phyloP scores from a whole-genome alignment of 495 filamentous ascomycete species.

The Lichenothelia convexa region DNA sequence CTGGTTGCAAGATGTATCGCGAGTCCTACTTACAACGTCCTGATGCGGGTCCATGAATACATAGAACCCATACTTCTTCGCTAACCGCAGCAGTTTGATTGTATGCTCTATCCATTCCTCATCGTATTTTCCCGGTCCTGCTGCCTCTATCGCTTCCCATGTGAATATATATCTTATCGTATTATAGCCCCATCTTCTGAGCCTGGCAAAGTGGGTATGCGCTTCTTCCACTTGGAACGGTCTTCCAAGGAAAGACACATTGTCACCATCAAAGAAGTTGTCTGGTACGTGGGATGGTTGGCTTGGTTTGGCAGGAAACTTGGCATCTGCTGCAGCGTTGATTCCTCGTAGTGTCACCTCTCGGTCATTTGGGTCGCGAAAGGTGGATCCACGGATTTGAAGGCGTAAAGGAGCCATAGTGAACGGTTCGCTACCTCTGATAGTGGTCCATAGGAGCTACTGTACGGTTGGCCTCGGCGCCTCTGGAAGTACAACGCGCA shows the following conservation, averaged over 20 bases:
- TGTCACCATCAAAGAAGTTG: conserved; percentile 82
- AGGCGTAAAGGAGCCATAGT: conserved; percentile 30
- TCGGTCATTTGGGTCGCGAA: conserved; percentile 50
- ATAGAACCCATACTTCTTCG: conserved; percentile 82
- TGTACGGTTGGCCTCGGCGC: too few relatives aligned
- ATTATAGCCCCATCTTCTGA: conserved; percentile 85
- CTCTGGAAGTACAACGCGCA: too few relatives aligned
- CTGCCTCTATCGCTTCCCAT: conserved; percentile 96
- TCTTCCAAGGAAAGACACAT: conserved; percentile 71
- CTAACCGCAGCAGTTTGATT: conserved; percentile 61
- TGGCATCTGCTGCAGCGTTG: conserved; percentile 50
- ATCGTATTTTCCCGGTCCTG: conserved; percentile 85
- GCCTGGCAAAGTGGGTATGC: conserved; percentile 66
- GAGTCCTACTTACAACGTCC: conserved; percentile 53
- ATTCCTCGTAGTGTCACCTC: conserved; percentile 53
- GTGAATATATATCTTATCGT: conserved; percentile 92
- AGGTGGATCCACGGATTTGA: conserved; percentile 63
- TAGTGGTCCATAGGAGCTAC: too few relatives aligned
- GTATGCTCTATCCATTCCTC: conserved; percentile 87
- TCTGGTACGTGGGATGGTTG: conserved; percentile 61
- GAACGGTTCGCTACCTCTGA: too few relatives aligned
- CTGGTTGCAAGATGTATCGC: neutral
- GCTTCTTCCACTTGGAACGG: conserved; percentile 74
- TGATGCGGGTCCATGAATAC: conserved; percentile 97
- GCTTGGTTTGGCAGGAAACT: conserved; percentile 57